These are phyloP conservation scores for Pyricularia pennisetigena DNA, from an alignment of 2,329 filamentous ascomycete species.

Conservation along the genomic window DNA sequence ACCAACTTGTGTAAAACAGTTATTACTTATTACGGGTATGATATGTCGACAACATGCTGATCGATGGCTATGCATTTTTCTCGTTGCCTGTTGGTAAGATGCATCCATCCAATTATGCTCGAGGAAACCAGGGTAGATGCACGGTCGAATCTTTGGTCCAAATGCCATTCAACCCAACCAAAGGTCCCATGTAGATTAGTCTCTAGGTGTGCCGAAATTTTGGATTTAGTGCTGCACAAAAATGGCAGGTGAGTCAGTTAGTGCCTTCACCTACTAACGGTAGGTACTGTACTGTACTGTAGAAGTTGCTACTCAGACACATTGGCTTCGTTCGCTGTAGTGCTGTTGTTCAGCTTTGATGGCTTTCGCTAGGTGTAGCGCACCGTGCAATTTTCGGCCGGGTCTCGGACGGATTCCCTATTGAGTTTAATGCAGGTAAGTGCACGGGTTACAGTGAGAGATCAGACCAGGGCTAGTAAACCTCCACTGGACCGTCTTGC, in stretches of 20 bases:
- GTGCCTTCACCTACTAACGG: too few relatives aligned
- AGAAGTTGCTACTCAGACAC: background rate
- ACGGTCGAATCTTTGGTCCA: background rate
- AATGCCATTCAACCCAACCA: background rate
- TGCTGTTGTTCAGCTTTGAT: background rate
- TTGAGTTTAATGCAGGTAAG: background rate
- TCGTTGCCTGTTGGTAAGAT: background rate
- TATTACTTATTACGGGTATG: too few relatives aligned
- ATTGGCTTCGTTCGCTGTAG: background rate
- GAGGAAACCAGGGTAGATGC: background rate
- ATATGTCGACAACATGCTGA: background rate
- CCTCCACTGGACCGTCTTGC: background rate
- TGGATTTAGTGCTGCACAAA: background rate
- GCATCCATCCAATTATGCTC: background rate
- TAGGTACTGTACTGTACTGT: too few relatives aligned
- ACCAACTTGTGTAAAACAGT: background rate
- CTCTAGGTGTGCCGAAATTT: background rate
- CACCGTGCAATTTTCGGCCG: background rate
- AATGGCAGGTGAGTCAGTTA: background rate
- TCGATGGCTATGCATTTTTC: background rate
- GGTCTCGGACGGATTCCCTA: background rate
- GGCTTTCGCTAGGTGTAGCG: background rate
- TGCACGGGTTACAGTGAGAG: background rate
- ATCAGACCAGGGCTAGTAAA: background rate
- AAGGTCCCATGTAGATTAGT: background rate